Evolutionary conservation across 805 yeast genomes (phyloP), one percentile per base, ranked within the genome.

Genomic region (Yamadazyma olivae): DNA sequence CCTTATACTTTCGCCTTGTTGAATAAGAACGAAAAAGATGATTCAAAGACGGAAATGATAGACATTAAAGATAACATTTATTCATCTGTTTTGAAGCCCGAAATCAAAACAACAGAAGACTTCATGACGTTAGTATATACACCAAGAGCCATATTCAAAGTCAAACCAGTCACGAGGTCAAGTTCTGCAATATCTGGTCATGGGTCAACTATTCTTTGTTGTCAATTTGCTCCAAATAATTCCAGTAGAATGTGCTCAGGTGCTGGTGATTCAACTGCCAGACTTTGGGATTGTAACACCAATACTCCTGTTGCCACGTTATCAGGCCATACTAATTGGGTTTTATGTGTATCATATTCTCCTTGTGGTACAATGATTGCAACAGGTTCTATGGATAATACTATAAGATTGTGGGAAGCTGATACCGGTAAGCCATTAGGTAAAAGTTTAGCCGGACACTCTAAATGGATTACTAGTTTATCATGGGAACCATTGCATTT

Each of bases 241-340:
- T 77, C 91, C 13, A 73, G 90, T 2, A 70, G 86, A 48, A 79
- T 90, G 83, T 93, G 86, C 27, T 84, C 97, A 0, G 99, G 99
- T 24, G 87, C 96, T 5, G 99, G 99, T 30, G 99, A 93, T 60
- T 77, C 83, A 24, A 90, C 98, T 6, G 97, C 98, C 2, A 72
- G 98, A 55, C 76, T 91, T 32, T 93, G 99, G 99, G 97, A 90
- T 61, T 85, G 96, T 59, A 82, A 88, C 50, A 90, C 98, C 0
- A 93, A 87, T 48, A 93, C 99, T 0, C 96, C 96, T 6, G 67
- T 81, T 53, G 74, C 78, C 43, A 86, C 95, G 0, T 64, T 93
- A 35, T 53, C 70, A 4, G 98, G 98, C 1, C 99, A 93, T 53
- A 67, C 77, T 8, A 88, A 90, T 64, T 93, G 97, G 96, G 98